Base-by-base conservation (phyloP, 345 rosid species). In the Boechera divaricarpa region DNA sequence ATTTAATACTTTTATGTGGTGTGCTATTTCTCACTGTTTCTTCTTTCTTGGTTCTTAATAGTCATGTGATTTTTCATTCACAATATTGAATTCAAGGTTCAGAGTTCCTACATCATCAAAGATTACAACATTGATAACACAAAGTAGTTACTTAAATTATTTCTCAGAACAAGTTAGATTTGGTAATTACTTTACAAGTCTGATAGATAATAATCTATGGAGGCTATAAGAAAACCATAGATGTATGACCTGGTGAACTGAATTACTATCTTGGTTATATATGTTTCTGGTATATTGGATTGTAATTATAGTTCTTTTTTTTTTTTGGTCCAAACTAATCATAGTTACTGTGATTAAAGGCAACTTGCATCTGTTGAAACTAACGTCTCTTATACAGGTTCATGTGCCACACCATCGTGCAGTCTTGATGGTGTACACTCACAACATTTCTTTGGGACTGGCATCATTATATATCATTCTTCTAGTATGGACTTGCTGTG, bases 391-490 rank as follows among this genome's bases (percentile, higher is more conserved):
- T 60, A 69, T 80, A 80, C 83, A 91, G 99, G 99, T 95, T 86
- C 91, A 92, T 78, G 96, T 95, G 72, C 99, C 99, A 59, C 89
- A 59, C 89, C 87, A 9, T 89, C 99, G 15, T 86, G 94, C 82
- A 87, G 92, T 92, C 88, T 91, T 82, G 99, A 95, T 81, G 97
- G 98, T 60, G 91, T 89, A 69, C 92, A 88, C 79, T 88, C 93
- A 24, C 91, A 88, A 71, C 87, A 87, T 66, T 91, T 86, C 80
- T 88, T 83, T 76, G 98, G 99, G 72, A 92, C 97, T 51, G 99
- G 99, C 52, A 89, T 92, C 82, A 83, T 95, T 81, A 84, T 91
- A 54, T 82, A 89, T 73, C 99, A 95, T 87, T 89, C 99, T 80
- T 63, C 84, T 41, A 84, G 73, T 84, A 84, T 92, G 97, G 99